Evolutionary conservation across 495 filamentous ascomycete species (phyloP).

Genomic region (Neurospora tetrasperma): DNA sequence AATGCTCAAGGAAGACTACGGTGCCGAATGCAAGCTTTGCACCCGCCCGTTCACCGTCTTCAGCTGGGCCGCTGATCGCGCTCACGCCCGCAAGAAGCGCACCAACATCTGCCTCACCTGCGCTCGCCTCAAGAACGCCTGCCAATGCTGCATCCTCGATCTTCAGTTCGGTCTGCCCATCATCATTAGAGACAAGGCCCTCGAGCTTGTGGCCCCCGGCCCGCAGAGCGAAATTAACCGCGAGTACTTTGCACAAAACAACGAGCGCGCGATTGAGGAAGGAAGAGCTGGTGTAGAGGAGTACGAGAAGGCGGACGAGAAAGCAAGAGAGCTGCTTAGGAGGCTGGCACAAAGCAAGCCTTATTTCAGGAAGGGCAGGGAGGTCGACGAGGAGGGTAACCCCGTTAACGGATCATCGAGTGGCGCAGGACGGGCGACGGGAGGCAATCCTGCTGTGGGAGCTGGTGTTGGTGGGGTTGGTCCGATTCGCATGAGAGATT

Average conservation of each 20-base stretch:
- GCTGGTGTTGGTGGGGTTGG: slow-evolving; percentile 43
- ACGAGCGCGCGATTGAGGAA: slow-evolving; percentile 91
- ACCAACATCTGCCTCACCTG: slow-evolving; percentile 94
- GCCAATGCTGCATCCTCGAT: slow-evolving; percentile 98
- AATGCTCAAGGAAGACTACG: slow-evolving; percentile 94
- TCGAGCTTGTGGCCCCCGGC: slow-evolving; percentile 93
- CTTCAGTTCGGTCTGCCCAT: slow-evolving; percentile 90
- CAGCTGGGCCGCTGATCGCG: slow-evolving; percentile 82
- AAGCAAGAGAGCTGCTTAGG: slow-evolving; percentile 78
- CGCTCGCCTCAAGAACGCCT: slow-evolving; percentile 91
- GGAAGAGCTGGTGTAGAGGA: slow-evolving; percentile 66
- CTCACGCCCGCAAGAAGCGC: slow-evolving; percentile 72
- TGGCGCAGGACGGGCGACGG: slow-evolving; percentile 24
- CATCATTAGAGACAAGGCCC: slow-evolving; percentile 85
- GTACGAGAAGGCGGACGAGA: slow-evolving; percentile 96
- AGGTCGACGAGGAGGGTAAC: slow-evolving; percentile 47
- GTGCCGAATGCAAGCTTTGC: slow-evolving; percentile 74
- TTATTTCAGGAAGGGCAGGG: slow-evolving; percentile 76
- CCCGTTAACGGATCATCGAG: slow-evolving; percentile 29
- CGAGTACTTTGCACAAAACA: slow-evolving; percentile 94
- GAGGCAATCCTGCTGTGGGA: slow-evolving; percentile 36
- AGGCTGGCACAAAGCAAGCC: slow-evolving; percentile 84
- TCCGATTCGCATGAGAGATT: slow-evolving; percentile 60
- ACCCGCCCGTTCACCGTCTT: slow-evolving; percentile 95
- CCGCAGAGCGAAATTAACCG: slow-evolving; percentile 85